Evolutionary conservation across 2,329 filamentous ascomycete species (phyloP).

Genomic region (Aureobasidium sp.): DNA sequence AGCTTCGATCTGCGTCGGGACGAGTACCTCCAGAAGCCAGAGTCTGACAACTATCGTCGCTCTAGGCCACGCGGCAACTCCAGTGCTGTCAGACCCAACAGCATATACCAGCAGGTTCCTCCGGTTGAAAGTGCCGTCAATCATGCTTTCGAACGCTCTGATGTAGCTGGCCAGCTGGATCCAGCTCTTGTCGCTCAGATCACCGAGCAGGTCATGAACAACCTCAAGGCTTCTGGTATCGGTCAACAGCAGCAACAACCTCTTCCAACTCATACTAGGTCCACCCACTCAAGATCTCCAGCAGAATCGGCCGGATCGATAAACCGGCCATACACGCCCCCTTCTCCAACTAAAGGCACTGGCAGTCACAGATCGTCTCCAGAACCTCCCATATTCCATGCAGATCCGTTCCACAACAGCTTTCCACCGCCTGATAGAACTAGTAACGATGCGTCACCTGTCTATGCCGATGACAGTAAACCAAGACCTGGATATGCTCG

Average conservation of each 20-base stretch:
- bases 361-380: constrained; percentile 28
- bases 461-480: constrained; percentile 16
- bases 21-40: background rate
- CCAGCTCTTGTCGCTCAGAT: constrained; percentile 54
- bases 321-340: constrained; percentile 45
- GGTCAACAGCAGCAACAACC: constrained; percentile 14
- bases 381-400: constrained; percentile 21
- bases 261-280: constrained; percentile 2
- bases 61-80: background rate
- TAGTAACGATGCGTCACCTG: constrained; percentile 20
- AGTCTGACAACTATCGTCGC: background rate
- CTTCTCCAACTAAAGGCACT: constrained; percentile 38
- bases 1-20: background rate
- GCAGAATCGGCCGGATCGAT: constrained; percentile 39
- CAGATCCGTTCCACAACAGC: constrained; percentile 4
- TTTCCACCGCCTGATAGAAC: background rate
- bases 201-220: constrained; percentile 40
- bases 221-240: constrained; percentile 39
- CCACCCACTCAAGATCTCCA: constrained; percentile 28
- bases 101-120: constrained; percentile 13
- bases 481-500: constrained; percentile 21
- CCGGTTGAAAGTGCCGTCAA: constrained; percentile 50
- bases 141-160: constrained; percentile 45
- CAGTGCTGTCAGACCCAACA: background rate
- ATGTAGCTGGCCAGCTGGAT: constrained; percentile 43